phyloP scores from a whole-genome alignment of 2,329 filamentous ascomycete genomes.

The Cladobotryum mycophilum region DNA sequence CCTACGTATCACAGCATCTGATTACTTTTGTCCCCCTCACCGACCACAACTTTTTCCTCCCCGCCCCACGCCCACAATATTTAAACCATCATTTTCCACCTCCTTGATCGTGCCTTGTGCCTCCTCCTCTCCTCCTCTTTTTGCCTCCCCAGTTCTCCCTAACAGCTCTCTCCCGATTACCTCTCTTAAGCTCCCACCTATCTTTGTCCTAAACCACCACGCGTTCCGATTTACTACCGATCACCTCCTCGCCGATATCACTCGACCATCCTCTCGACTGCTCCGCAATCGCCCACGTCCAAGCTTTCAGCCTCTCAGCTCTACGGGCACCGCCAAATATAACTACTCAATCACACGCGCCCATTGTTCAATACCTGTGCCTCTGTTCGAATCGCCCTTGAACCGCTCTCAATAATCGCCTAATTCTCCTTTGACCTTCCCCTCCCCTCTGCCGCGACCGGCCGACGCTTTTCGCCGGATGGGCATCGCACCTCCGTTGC shows the following conservation, averaged over 20 bases:
- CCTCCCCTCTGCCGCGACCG: slow-evolving; percentile 1
- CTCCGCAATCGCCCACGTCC: not conserved
- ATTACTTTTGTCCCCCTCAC: not conserved
- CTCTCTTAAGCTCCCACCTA: not conserved
- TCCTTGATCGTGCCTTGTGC: not conserved
- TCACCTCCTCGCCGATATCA: not conserved
- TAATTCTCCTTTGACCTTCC: not conserved
- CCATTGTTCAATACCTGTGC: not conserved
- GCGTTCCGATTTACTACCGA: slow-evolving; percentile 2
- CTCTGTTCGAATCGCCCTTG: not conserved
- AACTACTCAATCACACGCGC: not conserved
- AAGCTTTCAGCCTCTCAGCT: not conserved
- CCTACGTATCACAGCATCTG: not conserved
- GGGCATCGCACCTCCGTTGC: slow-evolving; percentile 30
- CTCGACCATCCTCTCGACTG: not conserved
- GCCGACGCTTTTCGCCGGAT: slow-evolving; percentile 24
- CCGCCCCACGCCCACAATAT: not conserved
- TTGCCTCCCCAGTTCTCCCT: not conserved
- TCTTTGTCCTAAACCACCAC: slow-evolving; percentile 2
- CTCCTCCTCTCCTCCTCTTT: not conserved
- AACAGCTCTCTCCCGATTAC: not conserved
- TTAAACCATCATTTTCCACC: not conserved
- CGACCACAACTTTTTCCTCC: not conserved
- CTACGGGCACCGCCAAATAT: slow-evolving; percentile 3
- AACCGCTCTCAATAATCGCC: not conserved